Percentiles rank a stretch among this genome's conserved stretches.
Conservation (phyloP, 371 early-diverging fungal species). For the Apophysomyces elegans region DNA sequence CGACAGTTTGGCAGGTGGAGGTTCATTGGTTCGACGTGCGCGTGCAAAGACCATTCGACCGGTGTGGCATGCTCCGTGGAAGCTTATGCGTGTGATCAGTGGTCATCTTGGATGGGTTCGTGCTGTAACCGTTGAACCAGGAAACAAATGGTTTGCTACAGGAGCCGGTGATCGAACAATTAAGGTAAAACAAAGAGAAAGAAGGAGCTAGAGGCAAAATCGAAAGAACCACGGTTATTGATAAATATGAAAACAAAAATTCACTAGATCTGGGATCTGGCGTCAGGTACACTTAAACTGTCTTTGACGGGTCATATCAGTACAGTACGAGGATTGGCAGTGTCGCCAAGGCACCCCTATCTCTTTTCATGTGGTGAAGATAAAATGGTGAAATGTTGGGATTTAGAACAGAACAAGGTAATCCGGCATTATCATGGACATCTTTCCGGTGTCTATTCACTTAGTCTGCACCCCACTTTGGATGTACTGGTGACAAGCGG, state of each 20-base stretch:
- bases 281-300: constrained; percentile 93
- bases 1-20: constrained; percentile 48
- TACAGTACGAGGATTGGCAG: constrained; percentile 91
- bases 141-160: constrained; percentile 97
- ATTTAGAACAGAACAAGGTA: constrained; percentile 96
- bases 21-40: constrained; percentile 65
- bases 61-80: constrained; percentile 99
- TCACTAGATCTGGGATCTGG: constrained; percentile 91
- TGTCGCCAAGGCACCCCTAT: constrained; percentile 94
- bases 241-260: too few relatives aligned
- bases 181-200: constrained; percentile 65
- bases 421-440: constrained; percentile 99
- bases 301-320: constrained; percentile 97
- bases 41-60: constrained; percentile 67
- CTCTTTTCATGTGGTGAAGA: constrained; percentile 96
- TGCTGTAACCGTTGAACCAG: constrained; percentile 89
- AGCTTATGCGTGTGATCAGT: constrained; percentile 94
- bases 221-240: neutral
- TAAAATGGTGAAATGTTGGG: constrained; percentile 98
- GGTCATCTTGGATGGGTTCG: constrained; percentile 99
- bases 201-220: neutral
- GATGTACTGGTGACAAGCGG: constrained; percentile 95
- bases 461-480: constrained; percentile 91
- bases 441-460: constrained; percentile 88
- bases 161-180: constrained; percentile 97